Evolutionary conservation across 371 early-diverging fungal species (phyloP).

Genomic region (Mortierella sp.): DNA sequence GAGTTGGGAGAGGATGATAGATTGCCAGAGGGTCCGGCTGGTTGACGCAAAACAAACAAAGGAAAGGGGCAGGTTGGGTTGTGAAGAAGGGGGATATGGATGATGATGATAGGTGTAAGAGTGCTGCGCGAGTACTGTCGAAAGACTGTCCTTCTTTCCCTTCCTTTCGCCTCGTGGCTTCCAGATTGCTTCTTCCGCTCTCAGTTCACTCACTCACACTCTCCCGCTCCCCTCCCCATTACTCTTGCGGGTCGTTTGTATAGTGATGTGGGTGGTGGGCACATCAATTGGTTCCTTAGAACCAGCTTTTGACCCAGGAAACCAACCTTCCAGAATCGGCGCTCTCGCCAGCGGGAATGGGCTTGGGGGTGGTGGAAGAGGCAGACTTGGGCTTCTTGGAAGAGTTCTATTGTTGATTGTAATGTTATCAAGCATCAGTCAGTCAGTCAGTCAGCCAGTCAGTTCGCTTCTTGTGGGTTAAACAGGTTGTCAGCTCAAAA

Average conservation of each 20-base stretch:
- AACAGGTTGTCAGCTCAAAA: constrained; percentile 7
- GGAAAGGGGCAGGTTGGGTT: neutral
- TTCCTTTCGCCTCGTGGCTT: neutral
- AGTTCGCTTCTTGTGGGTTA: neutral
- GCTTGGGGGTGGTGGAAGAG: constrained; percentile 37
- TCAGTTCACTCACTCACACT: neutral
- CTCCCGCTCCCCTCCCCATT: neutral
- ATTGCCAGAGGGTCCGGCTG: neutral
- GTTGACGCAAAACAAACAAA: neutral
- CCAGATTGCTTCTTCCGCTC: neutral
- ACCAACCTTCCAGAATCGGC: constrained; percentile 58
- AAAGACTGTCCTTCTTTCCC: neutral
- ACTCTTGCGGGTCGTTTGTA: neutral
- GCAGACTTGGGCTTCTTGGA: constrained; percentile 41
- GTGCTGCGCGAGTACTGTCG: neutral
- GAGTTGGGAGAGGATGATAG: neutral
- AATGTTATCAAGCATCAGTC: neutral
- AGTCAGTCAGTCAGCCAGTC: neutral
- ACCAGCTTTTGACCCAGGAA: constrained; percentile 57
- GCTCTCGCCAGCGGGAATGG: constrained; percentile 25
- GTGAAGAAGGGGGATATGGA: neutral
- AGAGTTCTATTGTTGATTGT: constrained; percentile 17
- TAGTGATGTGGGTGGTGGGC: neutral
- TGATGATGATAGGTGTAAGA: constrained; percentile 1
- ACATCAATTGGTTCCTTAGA: constrained; percentile 22